These are phyloP conservation scores for Fusarium sp. DNA, from an alignment of 2,329 filamentous ascomycete species.

Conservation along the genomic window DNA sequence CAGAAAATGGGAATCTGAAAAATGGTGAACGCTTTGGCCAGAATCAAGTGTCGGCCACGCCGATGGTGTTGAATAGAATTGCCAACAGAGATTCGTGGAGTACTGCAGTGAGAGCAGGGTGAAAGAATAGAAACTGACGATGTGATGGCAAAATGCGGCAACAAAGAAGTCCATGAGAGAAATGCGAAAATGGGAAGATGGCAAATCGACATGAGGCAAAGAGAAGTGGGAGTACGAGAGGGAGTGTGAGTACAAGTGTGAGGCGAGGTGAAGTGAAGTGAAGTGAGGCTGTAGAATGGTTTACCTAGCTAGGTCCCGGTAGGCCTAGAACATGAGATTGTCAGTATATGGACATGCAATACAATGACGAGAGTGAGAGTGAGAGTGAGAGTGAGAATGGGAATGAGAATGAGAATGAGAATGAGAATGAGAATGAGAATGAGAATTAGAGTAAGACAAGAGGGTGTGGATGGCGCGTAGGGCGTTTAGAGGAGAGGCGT, in stretches of 20 bases:
- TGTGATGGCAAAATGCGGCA: not conserved
- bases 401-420: not conserved
- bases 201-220: slow-evolving; percentile 2
- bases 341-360: slow-evolving; percentile 32
- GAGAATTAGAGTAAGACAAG: not conserved
- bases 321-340: slow-evolving; percentile 49
- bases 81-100: slow-evolving; percentile 3
- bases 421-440: not conserved
- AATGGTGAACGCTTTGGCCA: not conserved
- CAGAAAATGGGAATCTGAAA: not conserved
- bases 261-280: not conserved
- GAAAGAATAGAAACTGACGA: not conserved
- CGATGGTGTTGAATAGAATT: slow-evolving; percentile 6
- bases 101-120: not conserved
- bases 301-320: slow-evolving; percentile 52
- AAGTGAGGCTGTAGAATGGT: slow-evolving; percentile 12
- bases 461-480: slow-evolving; percentile 1
- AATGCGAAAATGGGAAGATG: not conserved
- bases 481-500: not conserved
- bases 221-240: not conserved
- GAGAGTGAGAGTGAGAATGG: not conserved
- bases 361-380: not conserved
- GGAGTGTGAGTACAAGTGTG: not conserved
- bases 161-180: not conserved
- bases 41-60: slow-evolving; percentile 9